Evolutionary conservation across 2,329 filamentous ascomycete species (phyloP).

Genomic region (Clathrospora elynae): DNA sequence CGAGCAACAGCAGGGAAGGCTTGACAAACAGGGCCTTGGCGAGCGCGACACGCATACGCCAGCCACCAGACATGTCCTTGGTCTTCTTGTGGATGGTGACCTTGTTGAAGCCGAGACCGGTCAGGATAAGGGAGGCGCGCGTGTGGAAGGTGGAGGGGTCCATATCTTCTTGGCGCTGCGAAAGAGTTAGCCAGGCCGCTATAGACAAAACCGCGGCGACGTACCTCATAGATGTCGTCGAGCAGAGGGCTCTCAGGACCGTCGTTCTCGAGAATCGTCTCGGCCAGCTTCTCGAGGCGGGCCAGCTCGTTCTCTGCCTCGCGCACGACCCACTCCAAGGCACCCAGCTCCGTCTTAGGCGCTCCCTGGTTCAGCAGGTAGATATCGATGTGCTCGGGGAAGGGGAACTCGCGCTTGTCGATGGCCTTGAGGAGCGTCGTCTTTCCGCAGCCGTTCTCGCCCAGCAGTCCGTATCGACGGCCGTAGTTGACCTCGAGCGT

Average conservation of each 20-base stretch:
- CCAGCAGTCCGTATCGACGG: conserved; percentile 90
- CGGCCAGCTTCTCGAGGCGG: conserved; percentile 83
- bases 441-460: conserved; percentile 99
- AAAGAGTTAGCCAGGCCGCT: conserved; percentile 8
- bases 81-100: conserved; percentile 98
- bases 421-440: conserved; percentile 97
- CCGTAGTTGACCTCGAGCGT: conserved; percentile 92
- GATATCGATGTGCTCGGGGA: conserved; percentile 96
- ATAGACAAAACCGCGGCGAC: conserved; percentile 39
- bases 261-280: conserved; percentile 87
- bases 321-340: conserved; percentile 94
- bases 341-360: conserved; percentile 83
- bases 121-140: conserved; percentile 93
- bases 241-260: conserved; percentile 89
- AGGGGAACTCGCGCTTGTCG: conserved; percentile 88
- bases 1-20: conserved; percentile 91
- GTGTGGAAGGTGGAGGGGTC: conserved; percentile 97
- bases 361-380: conserved; percentile 98
- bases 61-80: conserved; percentile 99
- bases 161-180: conserved; percentile 95
- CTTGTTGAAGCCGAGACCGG: conserved; percentile 99
- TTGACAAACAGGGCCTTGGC: conserved; percentile 98
- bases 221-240: conserved; percentile 93
- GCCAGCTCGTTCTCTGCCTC: conserved; percentile 94
- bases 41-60: conserved; percentile 98